Percentiles rank a stretch among this genome's conserved stretches.
Evolutionary conservation across 1,284 basidiomycete species (phyloP).

Genomic region (Cryptococcus sp.): DNA sequence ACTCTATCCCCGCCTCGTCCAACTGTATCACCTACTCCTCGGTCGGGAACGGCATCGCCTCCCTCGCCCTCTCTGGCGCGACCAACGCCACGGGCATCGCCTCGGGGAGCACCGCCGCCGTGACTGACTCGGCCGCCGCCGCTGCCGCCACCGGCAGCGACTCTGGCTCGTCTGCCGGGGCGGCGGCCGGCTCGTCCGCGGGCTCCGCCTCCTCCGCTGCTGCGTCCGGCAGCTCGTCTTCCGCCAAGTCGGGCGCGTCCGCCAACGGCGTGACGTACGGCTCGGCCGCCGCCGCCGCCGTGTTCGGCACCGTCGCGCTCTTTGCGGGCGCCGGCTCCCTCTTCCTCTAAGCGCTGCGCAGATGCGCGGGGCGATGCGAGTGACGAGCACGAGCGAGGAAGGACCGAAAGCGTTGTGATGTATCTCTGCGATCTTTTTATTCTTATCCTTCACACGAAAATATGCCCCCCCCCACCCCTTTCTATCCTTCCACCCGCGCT

Average conservation of each 20-base stretch:
- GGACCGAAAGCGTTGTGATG: background rate
- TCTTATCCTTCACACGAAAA: background rate
- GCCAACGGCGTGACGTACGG: slow-evolving; percentile 21
- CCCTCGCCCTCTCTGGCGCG: slow-evolving; percentile 23
- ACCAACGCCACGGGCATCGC: slow-evolving; percentile 6
- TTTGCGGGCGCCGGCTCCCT: slow-evolving; percentile 40
- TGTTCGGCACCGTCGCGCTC: slow-evolving; percentile 28
- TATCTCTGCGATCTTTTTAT: background rate
- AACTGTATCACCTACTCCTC: slow-evolving; percentile 49
- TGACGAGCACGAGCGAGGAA: background rate
- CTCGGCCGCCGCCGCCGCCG: slow-evolving; percentile 18
- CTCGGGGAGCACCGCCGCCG: slow-evolving; percentile 11
- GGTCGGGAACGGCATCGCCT: slow-evolving; percentile 38
- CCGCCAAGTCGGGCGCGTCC: slow-evolving; percentile 19
- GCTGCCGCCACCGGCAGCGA: slow-evolving; percentile 14
- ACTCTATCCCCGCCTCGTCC: slow-evolving; percentile 46
- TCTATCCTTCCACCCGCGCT: no score
- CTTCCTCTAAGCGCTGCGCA: slow-evolving; percentile 30
- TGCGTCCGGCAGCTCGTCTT: slow-evolving; percentile 9
- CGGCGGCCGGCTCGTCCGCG: slow-evolving; percentile 15
- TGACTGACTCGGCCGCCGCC: slow-evolving; percentile 12
- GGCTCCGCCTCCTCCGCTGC: slow-evolving; percentile 11
- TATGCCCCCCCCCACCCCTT: no score
- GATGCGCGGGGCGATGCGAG: background rate
- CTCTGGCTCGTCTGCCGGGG: slow-evolving; percentile 14